Percentiles rank a stretch among this genome's conserved stretches.
Conservation (phyloP, 768 basidiomycete genomes). For the Thelephora ganbajun region DNA sequence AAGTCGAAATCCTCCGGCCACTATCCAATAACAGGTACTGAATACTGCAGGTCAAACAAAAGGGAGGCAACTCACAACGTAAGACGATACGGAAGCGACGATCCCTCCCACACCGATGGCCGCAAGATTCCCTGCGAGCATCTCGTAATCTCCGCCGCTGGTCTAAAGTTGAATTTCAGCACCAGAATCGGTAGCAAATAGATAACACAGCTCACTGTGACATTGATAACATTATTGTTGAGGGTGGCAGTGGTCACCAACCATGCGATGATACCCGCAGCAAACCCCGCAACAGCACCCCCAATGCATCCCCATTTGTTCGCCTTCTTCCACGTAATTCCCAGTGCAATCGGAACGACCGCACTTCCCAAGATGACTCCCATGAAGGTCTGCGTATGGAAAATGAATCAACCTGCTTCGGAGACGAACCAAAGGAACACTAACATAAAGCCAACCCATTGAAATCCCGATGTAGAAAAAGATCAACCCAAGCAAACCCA, state of each 20-base stretch:
- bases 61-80: slow-evolving; percentile 33
- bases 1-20: slow-evolving; percentile 81
- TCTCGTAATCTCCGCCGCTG: slow-evolving; percentile 42
- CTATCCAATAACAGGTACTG: slow-evolving; percentile 17
- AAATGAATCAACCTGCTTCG: not conserved
- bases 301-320: slow-evolving; percentile 74
- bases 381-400: slow-evolving; percentile 56
- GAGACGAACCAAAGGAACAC: slow-evolving; percentile 13
- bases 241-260: slow-evolving; percentile 63
- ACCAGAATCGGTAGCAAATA: not conserved
- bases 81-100: slow-evolving; percentile 48
- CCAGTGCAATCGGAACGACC: slow-evolving; percentile 78
- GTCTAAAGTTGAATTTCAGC: slow-evolving; percentile 21
- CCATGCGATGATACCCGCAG: slow-evolving; percentile 67
- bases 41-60: not conserved
- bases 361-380: slow-evolving; percentile 76
- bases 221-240: slow-evolving; percentile 58
- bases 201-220: slow-evolving; percentile 32
- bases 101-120: slow-evolving; percentile 75
- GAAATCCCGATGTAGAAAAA: slow-evolving; percentile 87
- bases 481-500: slow-evolving; percentile 71
- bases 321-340: slow-evolving; percentile 73
- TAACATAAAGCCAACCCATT: slow-evolving; percentile 86
- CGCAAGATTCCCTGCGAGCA: slow-evolving; percentile 85
- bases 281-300: slow-evolving; percentile 62